Conservation (phyloP, 140 eudicot species). For the Stevia rebaudiana region DNA sequence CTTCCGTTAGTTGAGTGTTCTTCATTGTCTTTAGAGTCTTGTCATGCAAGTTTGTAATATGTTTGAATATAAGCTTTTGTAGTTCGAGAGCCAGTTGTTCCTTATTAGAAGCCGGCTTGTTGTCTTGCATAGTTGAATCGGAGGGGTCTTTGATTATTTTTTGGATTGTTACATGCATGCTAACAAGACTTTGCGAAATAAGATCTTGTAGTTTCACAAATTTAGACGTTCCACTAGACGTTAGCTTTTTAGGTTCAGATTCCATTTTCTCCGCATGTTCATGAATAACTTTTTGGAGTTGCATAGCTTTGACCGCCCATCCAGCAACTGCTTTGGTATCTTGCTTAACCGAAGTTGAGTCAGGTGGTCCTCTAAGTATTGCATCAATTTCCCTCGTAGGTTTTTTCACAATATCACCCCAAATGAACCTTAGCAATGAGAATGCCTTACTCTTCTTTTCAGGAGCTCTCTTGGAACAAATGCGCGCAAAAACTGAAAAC, state of each 20-base stretch:
- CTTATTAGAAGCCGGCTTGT: neutral
- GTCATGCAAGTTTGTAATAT: neutral
- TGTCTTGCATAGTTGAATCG: neutral
- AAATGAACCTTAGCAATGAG: neutral
- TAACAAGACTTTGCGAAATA: constrained; percentile 1
- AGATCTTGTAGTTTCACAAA: neutral
- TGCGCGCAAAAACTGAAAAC: neutral
- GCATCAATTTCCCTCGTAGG: constrained; percentile 3
- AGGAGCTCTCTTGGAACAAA: neutral
- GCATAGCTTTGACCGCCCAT: neutral
- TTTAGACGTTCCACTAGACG: neutral
- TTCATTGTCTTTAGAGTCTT: neutral
- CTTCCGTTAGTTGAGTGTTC: neutral
- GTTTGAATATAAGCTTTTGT: neutral
- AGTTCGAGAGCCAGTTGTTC: neutral
- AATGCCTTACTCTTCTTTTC: neutral
- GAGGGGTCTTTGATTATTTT: neutral
- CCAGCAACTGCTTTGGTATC: neutral
- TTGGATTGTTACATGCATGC: neutral
- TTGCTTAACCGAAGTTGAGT: neutral
- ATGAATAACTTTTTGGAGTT: neutral
- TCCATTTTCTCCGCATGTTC: neutral
- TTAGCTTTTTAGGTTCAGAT: neutral
- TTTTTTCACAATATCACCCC: neutral
- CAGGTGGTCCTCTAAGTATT: constrained; percentile 12